A percentile compares a stretch with the other conserved stretches of the same genome.
These are phyloP conservation scores for Posidonia australis DNA, from an alignment of 106 monocot genomes.

Conservation along the genomic window DNA sequence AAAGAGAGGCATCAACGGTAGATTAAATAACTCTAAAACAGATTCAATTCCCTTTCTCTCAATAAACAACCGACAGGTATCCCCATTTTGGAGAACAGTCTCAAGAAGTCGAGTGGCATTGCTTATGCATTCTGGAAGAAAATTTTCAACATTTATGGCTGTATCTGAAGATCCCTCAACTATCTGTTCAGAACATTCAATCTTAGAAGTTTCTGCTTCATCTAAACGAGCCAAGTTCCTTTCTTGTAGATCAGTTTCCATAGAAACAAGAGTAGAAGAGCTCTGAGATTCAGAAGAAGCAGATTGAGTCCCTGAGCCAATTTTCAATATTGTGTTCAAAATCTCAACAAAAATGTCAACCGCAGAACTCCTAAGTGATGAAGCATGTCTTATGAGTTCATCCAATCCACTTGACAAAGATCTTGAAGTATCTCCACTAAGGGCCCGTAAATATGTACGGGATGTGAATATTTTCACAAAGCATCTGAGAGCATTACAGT, in stretches of 20 bases:
- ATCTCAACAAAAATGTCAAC: slow-evolving; percentile 71
- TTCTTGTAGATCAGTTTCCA: slow-evolving; percentile 46
- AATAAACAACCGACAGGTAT: slow-evolving; percentile 53
- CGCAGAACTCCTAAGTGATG: slow-evolving; percentile 48
- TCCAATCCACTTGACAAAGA: slow-evolving; percentile 59
- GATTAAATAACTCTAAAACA: slow-evolving; percentile 42
- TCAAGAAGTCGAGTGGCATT: slow-evolving; percentile 59
- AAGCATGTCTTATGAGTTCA: slow-evolving; percentile 60
- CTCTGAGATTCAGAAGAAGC: slow-evolving; percentile 14
- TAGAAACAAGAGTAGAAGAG: slow-evolving; percentile 21
- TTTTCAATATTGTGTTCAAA: slow-evolving; percentile 33
- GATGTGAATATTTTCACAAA: slow-evolving; percentile 77
- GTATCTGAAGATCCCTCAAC: slow-evolving; percentile 28
- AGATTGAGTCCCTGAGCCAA: slow-evolving; percentile 32
- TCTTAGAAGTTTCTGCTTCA: slow-evolving; percentile 17
- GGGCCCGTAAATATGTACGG: slow-evolving; percentile 40
- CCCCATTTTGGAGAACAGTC: slow-evolving; percentile 65
- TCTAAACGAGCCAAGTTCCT: slow-evolving; percentile 4
- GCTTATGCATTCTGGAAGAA: slow-evolving; percentile 52
- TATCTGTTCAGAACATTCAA: slow-evolving; percentile 19
- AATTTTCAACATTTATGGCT: slow-evolving; percentile 27
- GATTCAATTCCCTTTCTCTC: slow-evolving; percentile 63
- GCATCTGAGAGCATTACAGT: slow-evolving; percentile 49
- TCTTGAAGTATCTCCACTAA: slow-evolving; percentile 36
- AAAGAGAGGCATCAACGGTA: slow-evolving; percentile 33